Percentiles rank a stretch among this genome's conserved stretches.
These are phyloP conservation scores for Kentomonas sorsogonicus DNA, from an alignment of 208 protist genomes.

Conservation along the genomic window DNA sequence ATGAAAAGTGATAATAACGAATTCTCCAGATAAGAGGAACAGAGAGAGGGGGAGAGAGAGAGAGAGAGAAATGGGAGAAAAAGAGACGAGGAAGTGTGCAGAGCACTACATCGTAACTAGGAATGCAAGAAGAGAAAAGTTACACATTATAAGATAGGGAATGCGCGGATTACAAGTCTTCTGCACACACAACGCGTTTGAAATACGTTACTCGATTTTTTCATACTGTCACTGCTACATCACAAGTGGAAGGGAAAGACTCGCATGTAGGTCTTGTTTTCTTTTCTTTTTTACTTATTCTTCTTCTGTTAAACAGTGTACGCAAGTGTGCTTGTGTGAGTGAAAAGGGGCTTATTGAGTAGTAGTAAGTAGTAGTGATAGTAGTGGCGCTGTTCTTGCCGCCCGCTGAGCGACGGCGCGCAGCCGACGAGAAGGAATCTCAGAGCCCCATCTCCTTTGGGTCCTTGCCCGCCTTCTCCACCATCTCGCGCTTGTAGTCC, in stretches of 20 bases:
- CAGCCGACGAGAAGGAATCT: not conserved
- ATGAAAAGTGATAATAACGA: not conserved
- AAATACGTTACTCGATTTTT: no score
- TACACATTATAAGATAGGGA: no score
- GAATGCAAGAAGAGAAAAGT: no score
- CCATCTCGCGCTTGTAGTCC: constrained; percentile 75
- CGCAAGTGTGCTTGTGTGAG: no score
- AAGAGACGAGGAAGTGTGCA: not conserved
- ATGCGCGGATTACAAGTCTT: no score
- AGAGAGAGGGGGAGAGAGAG: not conserved
- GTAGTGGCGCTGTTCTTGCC: no score
- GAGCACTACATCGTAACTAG: no score
- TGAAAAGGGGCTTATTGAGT: not conserved
- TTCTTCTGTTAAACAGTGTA: not conserved
- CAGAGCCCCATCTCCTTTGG: constrained; percentile 66
- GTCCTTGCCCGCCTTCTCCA: constrained; percentile 73
- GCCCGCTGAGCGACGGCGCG: not conserved
- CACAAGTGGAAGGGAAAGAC: no score
- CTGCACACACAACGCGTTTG: no score
- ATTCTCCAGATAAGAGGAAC: no score
- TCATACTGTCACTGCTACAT: no score
- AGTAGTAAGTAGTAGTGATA: not conserved
- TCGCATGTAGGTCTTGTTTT: no score
- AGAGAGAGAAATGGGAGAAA: constrained; percentile 5
- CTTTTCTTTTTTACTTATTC: not conserved